Evolutionary conservation across 2,329 filamentous ascomycete species (phyloP).

Genomic region (Penicillium sp.): DNA sequence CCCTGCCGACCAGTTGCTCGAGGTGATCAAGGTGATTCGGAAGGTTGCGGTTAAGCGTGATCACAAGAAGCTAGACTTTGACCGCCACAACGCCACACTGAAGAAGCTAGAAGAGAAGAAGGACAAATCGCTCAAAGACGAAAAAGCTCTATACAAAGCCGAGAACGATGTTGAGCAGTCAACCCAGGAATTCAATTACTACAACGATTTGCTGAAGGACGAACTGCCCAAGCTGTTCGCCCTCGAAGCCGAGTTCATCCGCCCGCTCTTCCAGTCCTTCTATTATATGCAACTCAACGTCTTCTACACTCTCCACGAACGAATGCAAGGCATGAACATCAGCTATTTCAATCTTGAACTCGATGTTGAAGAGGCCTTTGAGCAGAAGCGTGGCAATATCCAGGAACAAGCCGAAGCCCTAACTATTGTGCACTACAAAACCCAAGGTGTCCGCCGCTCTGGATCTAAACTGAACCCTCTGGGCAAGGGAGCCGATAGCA

Average conservation of each 20-base stretch:
- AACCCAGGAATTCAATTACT: constrained; percentile 96
- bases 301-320: constrained; percentile 96
- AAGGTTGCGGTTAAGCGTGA: constrained; percentile 87
- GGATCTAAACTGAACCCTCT: constrained; percentile 31
- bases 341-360: constrained; percentile 92
- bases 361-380: constrained; percentile 88
- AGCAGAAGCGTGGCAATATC: constrained; percentile 82
- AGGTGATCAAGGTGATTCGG: constrained; percentile 91
- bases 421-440: constrained; percentile 86
- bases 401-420: constrained; percentile 84
- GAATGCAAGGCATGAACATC: constrained; percentile 96
- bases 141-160: constrained; percentile 94
- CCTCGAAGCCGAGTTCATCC: constrained; percentile 91
- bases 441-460: constrained; percentile 61
- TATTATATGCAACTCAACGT: constrained; percentile 99
- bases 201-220: constrained; percentile 94
- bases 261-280: constrained; percentile 95
- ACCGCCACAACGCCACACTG: constrained; percentile 74
- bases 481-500: constrained; percentile 38
- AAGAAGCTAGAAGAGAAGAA: constrained; percentile 99
- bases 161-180: constrained; percentile 88
- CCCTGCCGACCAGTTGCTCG: constrained; percentile 87
- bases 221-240: constrained; percentile 89
- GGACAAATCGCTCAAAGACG: constrained; percentile 91
- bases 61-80: constrained; percentile 96